phyloP scores from a whole-genome alignment of 2,329 filamentous ascomycete species.

The Clarireedia hainanense region DNA sequence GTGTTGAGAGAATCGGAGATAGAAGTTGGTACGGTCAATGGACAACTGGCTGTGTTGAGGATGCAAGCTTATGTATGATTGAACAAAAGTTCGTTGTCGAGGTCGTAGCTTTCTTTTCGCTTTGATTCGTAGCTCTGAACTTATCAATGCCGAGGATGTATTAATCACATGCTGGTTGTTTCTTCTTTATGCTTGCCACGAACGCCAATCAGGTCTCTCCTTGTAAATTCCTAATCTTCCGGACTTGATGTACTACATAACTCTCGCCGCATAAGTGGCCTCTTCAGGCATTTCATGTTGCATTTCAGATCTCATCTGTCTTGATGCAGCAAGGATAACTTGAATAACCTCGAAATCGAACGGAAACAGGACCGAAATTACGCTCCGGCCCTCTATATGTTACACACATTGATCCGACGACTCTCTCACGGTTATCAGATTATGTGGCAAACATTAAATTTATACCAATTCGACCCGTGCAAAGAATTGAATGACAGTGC shows the following conservation, averaged over 20 bases:
- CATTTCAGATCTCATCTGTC: not conserved
- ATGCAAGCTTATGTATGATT: not conserved
- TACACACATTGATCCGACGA: too few relatives aligned
- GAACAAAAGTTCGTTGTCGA: conserved; percentile 1
- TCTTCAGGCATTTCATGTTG: not conserved
- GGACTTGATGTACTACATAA: not conserved
- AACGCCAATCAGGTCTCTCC: not conserved
- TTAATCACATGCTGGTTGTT: conserved; percentile 5
- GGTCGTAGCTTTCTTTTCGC: conserved; percentile 1
- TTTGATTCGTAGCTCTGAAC: not conserved
- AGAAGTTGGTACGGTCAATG: not conserved
- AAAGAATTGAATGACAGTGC: conserved; percentile 16
- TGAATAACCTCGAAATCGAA: not conserved
- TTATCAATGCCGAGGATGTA: conserved; percentile 8
- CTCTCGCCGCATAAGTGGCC: not conserved
- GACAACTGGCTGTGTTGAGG: too few relatives aligned
- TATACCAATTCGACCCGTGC: not conserved
- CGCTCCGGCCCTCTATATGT: too few relatives aligned
- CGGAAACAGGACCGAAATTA: not conserved
- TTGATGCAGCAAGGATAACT: not conserved
- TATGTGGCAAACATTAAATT: not conserved
- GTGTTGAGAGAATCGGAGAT: conserved; percentile 1
- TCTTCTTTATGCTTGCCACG: not conserved
- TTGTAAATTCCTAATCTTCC: not conserved
- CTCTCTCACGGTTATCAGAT: not conserved